Percentiles rank a stretch among this genome's conserved stretches.
phyloP scores from a whole-genome alignment of 2,329 filamentous ascomycete genomes.

The Helminthosporium solani region DNA sequence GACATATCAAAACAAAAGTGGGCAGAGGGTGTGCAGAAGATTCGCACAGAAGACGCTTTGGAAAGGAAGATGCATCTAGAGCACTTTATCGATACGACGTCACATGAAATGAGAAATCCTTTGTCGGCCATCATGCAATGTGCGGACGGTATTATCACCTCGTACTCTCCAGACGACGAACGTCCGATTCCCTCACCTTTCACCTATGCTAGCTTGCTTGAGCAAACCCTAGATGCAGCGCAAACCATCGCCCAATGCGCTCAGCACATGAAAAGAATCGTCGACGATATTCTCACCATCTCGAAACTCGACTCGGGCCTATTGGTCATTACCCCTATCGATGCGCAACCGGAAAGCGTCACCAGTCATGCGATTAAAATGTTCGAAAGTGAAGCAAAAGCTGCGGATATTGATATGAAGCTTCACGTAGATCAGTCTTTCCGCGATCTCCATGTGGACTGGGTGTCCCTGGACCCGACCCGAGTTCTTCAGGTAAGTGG shows the following conservation, averaged over 20 bases:
- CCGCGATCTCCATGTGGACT: slow-evolving; percentile 32
- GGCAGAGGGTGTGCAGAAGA: slow-evolving; percentile 37
- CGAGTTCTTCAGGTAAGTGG: slow-evolving; percentile 42
- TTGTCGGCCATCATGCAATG: slow-evolving; percentile 46
- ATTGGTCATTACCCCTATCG: slow-evolving; percentile 44
- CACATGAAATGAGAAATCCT: slow-evolving; percentile 48
- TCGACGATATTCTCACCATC: slow-evolving; percentile 49
- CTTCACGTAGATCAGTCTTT: slow-evolving; percentile 42
- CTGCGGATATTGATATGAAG: slow-evolving; percentile 27
- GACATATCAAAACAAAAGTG: slow-evolving; percentile 43
- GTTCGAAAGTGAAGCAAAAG: slow-evolving; percentile 39
- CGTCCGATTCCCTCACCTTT: not conserved
- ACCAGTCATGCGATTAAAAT: slow-evolving; percentile 40
- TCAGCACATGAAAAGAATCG: slow-evolving; percentile 49
- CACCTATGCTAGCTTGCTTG: slow-evolving; percentile 15
- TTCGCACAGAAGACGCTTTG: slow-evolving; percentile 19
- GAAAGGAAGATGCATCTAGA: slow-evolving; percentile 29
- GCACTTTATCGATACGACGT: slow-evolving; percentile 39
- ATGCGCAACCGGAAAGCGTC: slow-evolving; percentile 38
- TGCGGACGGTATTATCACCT: slow-evolving; percentile 40
- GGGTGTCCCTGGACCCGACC: slow-evolving; percentile 46
- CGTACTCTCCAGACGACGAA: slow-evolving; percentile 4
- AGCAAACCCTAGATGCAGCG: slow-evolving; percentile 35
- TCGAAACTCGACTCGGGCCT: slow-evolving; percentile 49
- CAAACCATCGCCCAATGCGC: slow-evolving; percentile 48